Conservation (phyloP, 768 basidiomycete genomes). For the Tricholoma hemisulphureum region DNA sequence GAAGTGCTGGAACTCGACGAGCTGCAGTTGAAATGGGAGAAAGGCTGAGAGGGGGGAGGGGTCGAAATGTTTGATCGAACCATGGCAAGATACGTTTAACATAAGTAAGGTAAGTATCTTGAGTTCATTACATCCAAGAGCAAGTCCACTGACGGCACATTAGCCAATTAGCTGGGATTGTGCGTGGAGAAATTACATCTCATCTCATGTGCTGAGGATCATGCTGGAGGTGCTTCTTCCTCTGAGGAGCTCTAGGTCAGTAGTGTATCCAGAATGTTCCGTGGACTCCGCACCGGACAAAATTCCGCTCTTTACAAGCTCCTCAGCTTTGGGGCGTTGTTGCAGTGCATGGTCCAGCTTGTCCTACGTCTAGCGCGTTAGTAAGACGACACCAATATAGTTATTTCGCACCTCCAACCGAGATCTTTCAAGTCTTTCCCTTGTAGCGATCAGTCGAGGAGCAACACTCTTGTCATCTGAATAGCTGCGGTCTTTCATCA, state of each 20-base stretch:
- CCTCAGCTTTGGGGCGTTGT: slow-evolving; percentile 55
- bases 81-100: neutral
- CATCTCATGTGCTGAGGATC: neutral
- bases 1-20: slow-evolving; percentile 63
- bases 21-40: slow-evolving; percentile 57
- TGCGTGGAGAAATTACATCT: neutral
- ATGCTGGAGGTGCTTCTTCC: slow-evolving; percentile 23
- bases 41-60: slow-evolving; percentile 39
- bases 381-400: neutral
- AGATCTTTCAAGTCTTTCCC: slow-evolving; percentile 56
- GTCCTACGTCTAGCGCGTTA: slow-evolving; percentile 38
- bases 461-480: slow-evolving; percentile 61
- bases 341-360: slow-evolving; percentile 61
- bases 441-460: slow-evolving; percentile 58
- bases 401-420: slow-evolving; percentile 53
- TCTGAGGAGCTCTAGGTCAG: slow-evolving; percentile 12
- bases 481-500: slow-evolving; percentile 5
- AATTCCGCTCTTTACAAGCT: slow-evolving; percentile 66
- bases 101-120: neutral
- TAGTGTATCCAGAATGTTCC: neutral
- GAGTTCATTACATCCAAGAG: neutral
- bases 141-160: neutral
- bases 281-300: slow-evolving; percentile 31
- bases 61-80: slow-evolving; percentile 20
- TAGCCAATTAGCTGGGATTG: neutral